Evolutionary conservation across 2,329 filamentous ascomycete genomes (phyloP), one percentile per base, ranked within the genome.

Genomic region (Aspergillus japonicus): DNA sequence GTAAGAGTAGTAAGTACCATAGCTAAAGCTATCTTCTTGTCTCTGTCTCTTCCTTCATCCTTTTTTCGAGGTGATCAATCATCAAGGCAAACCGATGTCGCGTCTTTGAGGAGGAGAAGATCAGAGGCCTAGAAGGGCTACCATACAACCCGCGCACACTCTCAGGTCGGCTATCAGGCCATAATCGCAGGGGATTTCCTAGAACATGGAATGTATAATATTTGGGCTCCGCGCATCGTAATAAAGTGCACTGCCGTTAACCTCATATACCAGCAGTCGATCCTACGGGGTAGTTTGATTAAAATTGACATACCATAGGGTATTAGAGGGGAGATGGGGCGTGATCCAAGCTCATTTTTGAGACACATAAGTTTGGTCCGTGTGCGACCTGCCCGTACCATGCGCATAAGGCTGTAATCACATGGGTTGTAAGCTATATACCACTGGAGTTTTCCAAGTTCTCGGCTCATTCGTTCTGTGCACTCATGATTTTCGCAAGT

Each of bases 361-460:
- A 55, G 53, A 55, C 53, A 47, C 47, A 26, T 47, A 35, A 31
- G 31, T 55, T 55, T 55, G 53, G 53, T 55, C 53, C 53, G 53
- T 55, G 53, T 55, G 33, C 33, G 16, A 16, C 14, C 14, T 19
- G 42, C 29, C 53, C 42, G 53, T 44, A 44, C 39, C 39, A 44
- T 16, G 39, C 39, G 39, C 16, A 44, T 44, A 44, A 44, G 39
- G 39, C 39, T 44, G 39, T 16, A 44, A 19, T 44, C 16, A 44
- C 16, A 44, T 44, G 39, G 33, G 33, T 35, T 35, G 11, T 35
- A 3, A 35, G 12, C 33, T 35, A 16, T 35, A 10, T 7, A 29
- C 33, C 33, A 35, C 14, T 12, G 33, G 33, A 12, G 8, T 35
- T 35, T 35, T 12, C 4, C 14, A 16, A 16, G 5, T 12, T 12